phyloP scores from a whole-genome alignment of 495 filamentous ascomycete genomes.

The Letharia lupina region DNA sequence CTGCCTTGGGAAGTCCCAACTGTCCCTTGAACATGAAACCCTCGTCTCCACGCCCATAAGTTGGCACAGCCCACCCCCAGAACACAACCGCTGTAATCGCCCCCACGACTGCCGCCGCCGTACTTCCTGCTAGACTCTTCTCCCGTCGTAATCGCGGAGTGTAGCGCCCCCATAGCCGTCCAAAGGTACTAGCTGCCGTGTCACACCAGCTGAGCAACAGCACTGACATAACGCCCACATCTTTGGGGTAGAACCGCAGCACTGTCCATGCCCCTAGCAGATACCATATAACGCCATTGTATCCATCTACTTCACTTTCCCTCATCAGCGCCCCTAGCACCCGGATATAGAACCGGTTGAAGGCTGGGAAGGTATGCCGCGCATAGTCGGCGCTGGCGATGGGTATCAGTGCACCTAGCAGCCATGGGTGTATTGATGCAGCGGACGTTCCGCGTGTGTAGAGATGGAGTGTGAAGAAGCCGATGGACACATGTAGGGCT shows the following conservation, averaged over 20 bases:
- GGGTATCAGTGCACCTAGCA: constrained; percentile 77
- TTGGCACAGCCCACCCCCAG: constrained; percentile 78
- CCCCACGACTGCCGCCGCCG: constrained; percentile 75
- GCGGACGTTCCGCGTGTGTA: constrained; percentile 72
- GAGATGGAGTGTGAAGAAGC: constrained; percentile 78
- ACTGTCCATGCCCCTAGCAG: constrained; percentile 81
- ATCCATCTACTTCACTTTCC: constrained; percentile 81
- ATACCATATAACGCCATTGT: constrained; percentile 96
- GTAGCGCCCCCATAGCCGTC: constrained; percentile 76
- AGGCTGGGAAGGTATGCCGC: constrained; percentile 65
- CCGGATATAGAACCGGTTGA: constrained; percentile 84
- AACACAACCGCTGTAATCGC: constrained; percentile 72
- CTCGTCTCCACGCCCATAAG: constrained; percentile 47
- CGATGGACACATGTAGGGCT: constrained; percentile 75
- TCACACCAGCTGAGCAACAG: constrained; percentile 95
- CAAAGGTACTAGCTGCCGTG: constrained; percentile 89
- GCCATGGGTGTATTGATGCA: constrained; percentile 65
- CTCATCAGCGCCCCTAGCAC: constrained; percentile 87
- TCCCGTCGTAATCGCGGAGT: constrained; percentile 76
- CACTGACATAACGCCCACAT: constrained; percentile 82
- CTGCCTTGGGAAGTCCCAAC: constrained; percentile 52
- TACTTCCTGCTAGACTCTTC: constrained; percentile 83
- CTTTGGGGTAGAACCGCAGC: constrained; percentile 83
- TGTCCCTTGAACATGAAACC: constrained; percentile 76
- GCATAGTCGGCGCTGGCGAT: constrained; percentile 75